Percentiles rank a stretch among this genome's conserved stretches.
phyloP scores from a whole-genome alignment of 225 moss, liverwort and hornwort species.

The Takakia lepidozioides region DNA sequence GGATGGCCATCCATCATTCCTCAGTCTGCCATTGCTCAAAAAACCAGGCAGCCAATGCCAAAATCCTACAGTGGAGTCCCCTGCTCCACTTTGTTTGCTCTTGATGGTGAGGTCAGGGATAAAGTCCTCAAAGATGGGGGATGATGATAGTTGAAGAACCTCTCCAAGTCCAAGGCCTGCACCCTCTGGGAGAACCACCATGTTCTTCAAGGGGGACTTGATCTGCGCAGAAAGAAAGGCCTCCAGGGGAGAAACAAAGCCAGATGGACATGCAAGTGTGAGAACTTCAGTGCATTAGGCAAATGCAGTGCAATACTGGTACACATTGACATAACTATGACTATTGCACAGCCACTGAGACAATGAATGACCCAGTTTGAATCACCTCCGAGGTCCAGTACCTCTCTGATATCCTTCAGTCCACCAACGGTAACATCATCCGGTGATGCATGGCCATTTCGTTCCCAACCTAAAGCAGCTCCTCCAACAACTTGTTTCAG shows the following conservation, averaged over 20 bases:
- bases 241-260: conserved; percentile 2
- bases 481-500: conserved; percentile 41
- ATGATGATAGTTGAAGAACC: conserved; percentile 15
- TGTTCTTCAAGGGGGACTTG: conserved; percentile 42
- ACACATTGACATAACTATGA: not conserved
- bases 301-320: not conserved
- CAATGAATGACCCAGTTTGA: not conserved
- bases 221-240: conserved; percentile 16
- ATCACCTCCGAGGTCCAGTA: not conserved
- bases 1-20: conserved; percentile 36
- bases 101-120: conserved; percentile 9
- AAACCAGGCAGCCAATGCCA: conserved; percentile 47
- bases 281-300: not conserved
- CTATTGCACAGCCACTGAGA: not conserved
- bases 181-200: conserved; percentile 32
- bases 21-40: conserved; percentile 12
- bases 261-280: not conserved
- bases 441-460: conserved; percentile 12
- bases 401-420: conserved; percentile 1
- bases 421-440: conserved; percentile 30
- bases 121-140: conserved; percentile 13
- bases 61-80: conserved; percentile 21
- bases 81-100: conserved; percentile 2
- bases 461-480: conserved; percentile 39
- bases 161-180: conserved; percentile 24